Evolutionary conservation across 2,329 filamentous ascomycete genomes (phyloP), one percentile per base, ranked within the genome.

Genomic region (Zymoseptoria crescenta): DNA sequence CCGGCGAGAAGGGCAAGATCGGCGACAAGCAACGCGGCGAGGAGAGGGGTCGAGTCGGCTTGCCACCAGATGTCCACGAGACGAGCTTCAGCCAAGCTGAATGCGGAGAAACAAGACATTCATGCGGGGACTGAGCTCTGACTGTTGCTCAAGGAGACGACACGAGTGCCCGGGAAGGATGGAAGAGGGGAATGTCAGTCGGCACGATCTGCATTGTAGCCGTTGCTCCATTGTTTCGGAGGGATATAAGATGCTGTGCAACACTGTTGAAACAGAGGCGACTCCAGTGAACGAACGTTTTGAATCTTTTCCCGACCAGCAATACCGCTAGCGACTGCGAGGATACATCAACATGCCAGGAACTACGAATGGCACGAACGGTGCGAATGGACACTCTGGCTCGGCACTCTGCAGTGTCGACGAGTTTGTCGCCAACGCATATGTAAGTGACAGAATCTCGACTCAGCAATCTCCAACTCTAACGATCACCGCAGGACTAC

Each of bases 361-460:
- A 51, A 51, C 55, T 0, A 63, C 59, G 21, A 62, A 59, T 48
- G 58, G 60, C n/a, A 52, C 56, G 20, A 65, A 62, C 53, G 61
- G 61, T 19, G 52, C 50, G 19, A 65, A 60, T 49, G 57, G 61
- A 54, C 59, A 62, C 35, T 30, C 56, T 49, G 60, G 52, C 19
- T 65, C 67, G 19, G 68, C 67, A 13, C 57, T 70, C 8, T 71
- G 69, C 60, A 61, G 56, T n/a, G n/a, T 70, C 9, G 55, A 65
- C 3, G 67, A 68, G 0, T 70, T 72, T 48, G 56, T 67, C 19
- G 29, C 59, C 1, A 58, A 70, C 19, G 51, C 62, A 7, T 69
- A 63, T 51, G 49, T 70, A 3, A 54, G 70, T 16, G 58, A 66
- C 10, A 41, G 16, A 41, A 41, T 5, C 13, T 41, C 35, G 6